phyloP scores from a whole-genome alignment of 1,284 basidiomycete species.

The Rhodotorula sp. region DNA sequence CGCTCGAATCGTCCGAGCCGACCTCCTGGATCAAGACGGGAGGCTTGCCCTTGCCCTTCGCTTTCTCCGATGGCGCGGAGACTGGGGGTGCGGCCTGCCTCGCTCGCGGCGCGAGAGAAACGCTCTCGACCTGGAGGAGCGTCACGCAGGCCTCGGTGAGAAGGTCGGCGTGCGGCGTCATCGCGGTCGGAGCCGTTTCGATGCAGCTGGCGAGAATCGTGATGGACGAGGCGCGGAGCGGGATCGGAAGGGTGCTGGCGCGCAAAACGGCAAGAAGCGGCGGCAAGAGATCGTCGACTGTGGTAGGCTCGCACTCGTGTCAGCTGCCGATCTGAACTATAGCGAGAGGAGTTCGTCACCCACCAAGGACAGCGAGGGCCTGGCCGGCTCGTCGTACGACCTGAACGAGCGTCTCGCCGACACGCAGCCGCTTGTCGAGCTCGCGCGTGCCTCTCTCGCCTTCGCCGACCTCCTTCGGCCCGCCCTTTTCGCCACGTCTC shows the following conservation, averaged over 20 bases:
- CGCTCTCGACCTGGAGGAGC: slow-evolving; percentile 69
- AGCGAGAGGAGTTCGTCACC: slow-evolving; percentile 45
- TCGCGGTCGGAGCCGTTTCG: slow-evolving; percentile 63
- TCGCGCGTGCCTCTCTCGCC: slow-evolving; percentile 62
- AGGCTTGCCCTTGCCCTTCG: slow-evolving; percentile 6
- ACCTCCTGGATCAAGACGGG: slow-evolving; percentile 15
- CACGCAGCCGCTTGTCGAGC: slow-evolving; percentile 72
- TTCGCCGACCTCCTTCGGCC: slow-evolving; percentile 50
- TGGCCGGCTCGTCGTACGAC: slow-evolving; percentile 74
- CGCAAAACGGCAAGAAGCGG: slow-evolving; percentile 65
- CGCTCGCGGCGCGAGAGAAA: slow-evolving; percentile 1
- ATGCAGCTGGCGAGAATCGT: slow-evolving; percentile 75
- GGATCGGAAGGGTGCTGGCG: slow-evolving; percentile 63
- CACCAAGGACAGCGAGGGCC: slow-evolving; percentile 69
- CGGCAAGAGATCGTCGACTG: slow-evolving; percentile 72
- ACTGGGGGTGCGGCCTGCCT: not conserved
- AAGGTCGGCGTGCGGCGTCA: slow-evolving; percentile 65
- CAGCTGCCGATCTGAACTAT: not conserved
- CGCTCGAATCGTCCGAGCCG: not conserved
- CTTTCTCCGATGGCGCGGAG: not conserved
- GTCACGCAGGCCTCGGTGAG: slow-evolving; percentile 70
- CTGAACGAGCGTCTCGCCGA: slow-evolving; percentile 83
- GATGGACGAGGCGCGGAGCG: slow-evolving; percentile 76
- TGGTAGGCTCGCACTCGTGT: not conserved
- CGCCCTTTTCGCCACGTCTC: slow-evolving; percentile 2